Conservation (phyloP, 2,329 filamentous ascomycete genomes). For the Fusarium virguliforme region DNA sequence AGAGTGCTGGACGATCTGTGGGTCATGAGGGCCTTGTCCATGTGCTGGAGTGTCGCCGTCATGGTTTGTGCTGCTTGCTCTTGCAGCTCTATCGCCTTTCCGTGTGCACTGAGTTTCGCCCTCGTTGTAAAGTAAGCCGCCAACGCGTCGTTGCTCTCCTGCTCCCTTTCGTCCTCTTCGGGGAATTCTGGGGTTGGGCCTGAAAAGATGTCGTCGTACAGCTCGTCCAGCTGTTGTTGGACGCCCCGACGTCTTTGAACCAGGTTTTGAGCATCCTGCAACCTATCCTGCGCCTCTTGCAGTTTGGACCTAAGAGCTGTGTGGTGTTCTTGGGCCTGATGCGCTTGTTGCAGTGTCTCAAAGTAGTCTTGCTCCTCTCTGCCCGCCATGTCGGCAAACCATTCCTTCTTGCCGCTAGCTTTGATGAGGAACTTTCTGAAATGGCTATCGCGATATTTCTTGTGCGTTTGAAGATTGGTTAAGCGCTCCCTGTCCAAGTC, state of each 20-base stretch:
- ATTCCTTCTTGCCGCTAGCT: constrained; percentile 63
- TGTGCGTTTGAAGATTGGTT: constrained; percentile 67
- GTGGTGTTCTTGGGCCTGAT: constrained; percentile 62
- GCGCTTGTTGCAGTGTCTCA: constrained; percentile 65
- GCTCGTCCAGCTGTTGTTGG: constrained; percentile 64
- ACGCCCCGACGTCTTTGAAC: constrained; percentile 58
- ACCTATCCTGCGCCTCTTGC: constrained; percentile 57
- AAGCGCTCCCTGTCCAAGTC: constrained; percentile 60
- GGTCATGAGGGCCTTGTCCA: constrained; percentile 60
- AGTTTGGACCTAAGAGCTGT: constrained; percentile 60
- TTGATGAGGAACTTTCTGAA: constrained; percentile 68
- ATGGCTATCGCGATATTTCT: constrained; percentile 68
- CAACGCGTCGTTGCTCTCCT: constrained; percentile 54
- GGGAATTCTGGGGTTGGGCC: constrained; percentile 68
- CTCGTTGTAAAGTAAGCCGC: constrained; percentile 59
- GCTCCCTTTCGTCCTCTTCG: constrained; percentile 67
- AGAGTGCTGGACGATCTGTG: neutral
- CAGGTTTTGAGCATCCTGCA: constrained; percentile 56
- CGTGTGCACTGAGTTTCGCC: constrained; percentile 58
- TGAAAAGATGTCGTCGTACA: constrained; percentile 68
- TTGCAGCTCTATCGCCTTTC: constrained; percentile 60
- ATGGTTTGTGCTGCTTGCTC: constrained; percentile 57
- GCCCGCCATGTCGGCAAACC: constrained; percentile 61
- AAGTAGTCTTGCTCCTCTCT: constrained; percentile 72
- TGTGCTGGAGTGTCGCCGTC: constrained; percentile 54